These are phyloP conservation scores for Diaporthe caulivora DNA, from an alignment of 2,329 filamentous ascomycete species.

Conservation along the genomic window DNA sequence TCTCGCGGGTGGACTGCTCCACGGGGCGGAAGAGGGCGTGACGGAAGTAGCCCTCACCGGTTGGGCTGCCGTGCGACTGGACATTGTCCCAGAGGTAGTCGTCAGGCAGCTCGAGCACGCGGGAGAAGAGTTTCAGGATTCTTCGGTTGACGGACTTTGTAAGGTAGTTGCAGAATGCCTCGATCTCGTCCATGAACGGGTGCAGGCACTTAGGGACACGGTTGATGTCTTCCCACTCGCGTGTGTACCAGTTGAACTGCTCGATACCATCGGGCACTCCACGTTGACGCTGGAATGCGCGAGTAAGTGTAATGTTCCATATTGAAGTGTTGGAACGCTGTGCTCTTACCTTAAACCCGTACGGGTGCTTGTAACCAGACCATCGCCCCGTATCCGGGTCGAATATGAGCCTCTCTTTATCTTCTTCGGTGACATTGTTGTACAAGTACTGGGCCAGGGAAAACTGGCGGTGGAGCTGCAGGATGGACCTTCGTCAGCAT, in stretches of 20 bases:
- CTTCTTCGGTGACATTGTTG: slow-evolving; percentile 61
- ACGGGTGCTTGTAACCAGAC: slow-evolving; percentile 64
- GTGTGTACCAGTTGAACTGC: slow-evolving; percentile 66
- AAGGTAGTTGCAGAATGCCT: slow-evolving; percentile 54
- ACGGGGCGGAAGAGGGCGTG: slow-evolving; percentile 57
- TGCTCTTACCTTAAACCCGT: slow-evolving; percentile 54
- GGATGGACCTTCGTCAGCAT: background rate
- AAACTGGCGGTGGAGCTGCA: slow-evolving; percentile 63
- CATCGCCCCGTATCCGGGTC: slow-evolving; percentile 59
- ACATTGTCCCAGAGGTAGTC: slow-evolving; percentile 59
- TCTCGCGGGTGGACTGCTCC: slow-evolving; percentile 48
- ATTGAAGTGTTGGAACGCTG: too few species aligned
- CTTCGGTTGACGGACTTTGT: slow-evolving; percentile 60
- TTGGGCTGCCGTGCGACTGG: slow-evolving; percentile 56
- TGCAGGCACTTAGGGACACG: slow-evolving; percentile 59
- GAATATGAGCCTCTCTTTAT: slow-evolving; percentile 61
- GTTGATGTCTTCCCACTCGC: slow-evolving; percentile 56
- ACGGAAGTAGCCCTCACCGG: slow-evolving; percentile 60
- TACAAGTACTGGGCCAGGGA: slow-evolving; percentile 63
- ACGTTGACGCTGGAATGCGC: slow-evolving; percentile 50
- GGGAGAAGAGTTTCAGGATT: slow-evolving; percentile 55
- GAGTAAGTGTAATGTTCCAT: background rate
- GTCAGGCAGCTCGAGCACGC: slow-evolving; percentile 58
- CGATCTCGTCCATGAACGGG: slow-evolving; percentile 64
- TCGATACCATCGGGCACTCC: slow-evolving; percentile 62